Percentiles rank a stretch among this genome's conserved stretches.
Evolutionary conservation across 192 early-diverging fungal genomes (phyloP).

Genomic region (Rhizoclosmatium globosum): DNA sequence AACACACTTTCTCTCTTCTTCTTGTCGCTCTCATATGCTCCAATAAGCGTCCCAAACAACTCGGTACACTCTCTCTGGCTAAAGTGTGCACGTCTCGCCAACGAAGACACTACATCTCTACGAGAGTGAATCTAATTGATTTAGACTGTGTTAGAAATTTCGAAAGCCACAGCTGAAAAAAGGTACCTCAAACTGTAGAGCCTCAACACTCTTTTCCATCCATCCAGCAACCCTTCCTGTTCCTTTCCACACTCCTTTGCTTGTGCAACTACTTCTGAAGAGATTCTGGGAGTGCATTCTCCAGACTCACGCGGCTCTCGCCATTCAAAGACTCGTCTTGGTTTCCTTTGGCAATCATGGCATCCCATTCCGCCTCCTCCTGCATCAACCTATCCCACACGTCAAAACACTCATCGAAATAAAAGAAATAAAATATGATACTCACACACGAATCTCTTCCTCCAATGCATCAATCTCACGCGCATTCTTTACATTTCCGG

Average conservation of each 20-base stretch:
- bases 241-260: not conserved
- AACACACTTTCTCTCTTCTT: not conserved
- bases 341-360: not conserved
- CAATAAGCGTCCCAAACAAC: conserved; percentile 17
- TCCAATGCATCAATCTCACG: conserved; percentile 31
- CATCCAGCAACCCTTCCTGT: conserved; percentile 25
- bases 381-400: not conserved
- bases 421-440: not conserved
- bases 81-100: conserved; percentile 5
- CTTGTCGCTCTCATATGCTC: conserved; percentile 19
- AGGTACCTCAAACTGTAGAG: conserved; percentile 16
- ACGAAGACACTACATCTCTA: not conserved
- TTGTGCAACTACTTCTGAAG: not conserved
- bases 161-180: not conserved
- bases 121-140: conserved; percentile 13
- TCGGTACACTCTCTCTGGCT: conserved; percentile 13
- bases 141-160: not conserved
- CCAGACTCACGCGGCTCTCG: not conserved
- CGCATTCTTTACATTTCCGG: conserved; percentile 50
- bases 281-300: too few species aligned
- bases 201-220: conserved; percentile 12
- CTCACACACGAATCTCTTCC: conserved; percentile 21
- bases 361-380: conserved; percentile 24
- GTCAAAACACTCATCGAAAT: too few species aligned
- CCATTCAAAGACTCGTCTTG: not conserved